Percentiles rank a stretch among this genome's conserved stretches.
These are phyloP conservation scores for Wickerhamiella infanticola DNA, from an alignment of 1,139 yeast genomes.

Conservation along the genomic window DNA sequence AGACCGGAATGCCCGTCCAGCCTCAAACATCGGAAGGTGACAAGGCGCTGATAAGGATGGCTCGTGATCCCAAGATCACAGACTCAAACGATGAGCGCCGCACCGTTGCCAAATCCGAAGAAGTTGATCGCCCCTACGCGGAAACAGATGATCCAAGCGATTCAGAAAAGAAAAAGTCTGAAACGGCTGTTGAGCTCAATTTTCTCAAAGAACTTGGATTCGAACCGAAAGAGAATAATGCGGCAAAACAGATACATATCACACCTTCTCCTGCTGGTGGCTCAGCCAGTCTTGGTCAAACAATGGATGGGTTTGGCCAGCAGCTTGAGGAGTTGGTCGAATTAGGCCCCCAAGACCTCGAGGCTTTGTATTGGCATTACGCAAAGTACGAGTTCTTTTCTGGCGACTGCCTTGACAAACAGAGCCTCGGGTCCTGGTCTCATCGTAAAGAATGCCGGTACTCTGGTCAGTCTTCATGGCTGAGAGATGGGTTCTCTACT, in stretches of 20 bases:
- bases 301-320: slow-evolving; percentile 24
- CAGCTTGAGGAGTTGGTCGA: slow-evolving; percentile 22
- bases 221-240: slow-evolving; percentile 11
- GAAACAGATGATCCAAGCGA: slow-evolving; percentile 8
- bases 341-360: slow-evolving; percentile 23
- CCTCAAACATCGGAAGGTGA: slow-evolving; percentile 27
- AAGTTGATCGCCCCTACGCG: slow-evolving; percentile 21
- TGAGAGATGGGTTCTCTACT: slow-evolving; percentile 25
- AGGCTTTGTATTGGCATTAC: slow-evolving; percentile 28
- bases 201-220: slow-evolving; percentile 22
- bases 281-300: slow-evolving; percentile 26
- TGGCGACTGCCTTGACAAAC: slow-evolving; percentile 24
- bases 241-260: slow-evolving; percentile 18
- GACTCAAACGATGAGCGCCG: slow-evolving; percentile 21
- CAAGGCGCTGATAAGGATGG: slow-evolving; percentile 23
- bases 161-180: slow-evolving; percentile 12
- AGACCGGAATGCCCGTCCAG: slow-evolving; percentile 20
- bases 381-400: slow-evolving; percentile 29
- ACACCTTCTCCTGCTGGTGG: slow-evolving; percentile 26
- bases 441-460: slow-evolving; percentile 30
- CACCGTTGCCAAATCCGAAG: slow-evolving; percentile 24
- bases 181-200: slow-evolving; percentile 19
- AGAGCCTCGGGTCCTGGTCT: slow-evolving; percentile 29
- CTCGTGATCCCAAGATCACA: slow-evolving; percentile 22
- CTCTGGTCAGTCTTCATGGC: slow-evolving; percentile 27